Conservation (phyloP, 2,329 filamentous ascomycete species). For the Microcera coccophila region DNA sequence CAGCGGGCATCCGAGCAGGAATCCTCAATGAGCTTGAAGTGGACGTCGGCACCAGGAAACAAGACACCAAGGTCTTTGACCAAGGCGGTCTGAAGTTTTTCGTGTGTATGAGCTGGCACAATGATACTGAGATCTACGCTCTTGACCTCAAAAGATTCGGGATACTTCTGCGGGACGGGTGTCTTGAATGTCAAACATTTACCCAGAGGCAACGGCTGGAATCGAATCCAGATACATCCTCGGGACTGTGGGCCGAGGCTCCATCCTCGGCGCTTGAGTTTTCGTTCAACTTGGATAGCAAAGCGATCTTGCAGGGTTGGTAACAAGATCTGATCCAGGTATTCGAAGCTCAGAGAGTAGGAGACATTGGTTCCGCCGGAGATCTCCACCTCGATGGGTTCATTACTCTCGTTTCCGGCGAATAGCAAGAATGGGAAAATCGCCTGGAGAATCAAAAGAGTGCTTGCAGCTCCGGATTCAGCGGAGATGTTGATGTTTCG, state of each 20-base stretch:
- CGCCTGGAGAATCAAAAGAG: slow-evolving; percentile 57
- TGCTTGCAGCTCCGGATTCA: slow-evolving; percentile 49
- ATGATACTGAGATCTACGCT: slow-evolving; percentile 50
- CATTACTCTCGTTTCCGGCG: slow-evolving; percentile 40
- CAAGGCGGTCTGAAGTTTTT: slow-evolving; percentile 39
- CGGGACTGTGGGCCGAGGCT: slow-evolving; percentile 38
- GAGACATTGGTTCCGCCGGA: slow-evolving; percentile 57
- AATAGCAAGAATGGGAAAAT: slow-evolving; percentile 58
- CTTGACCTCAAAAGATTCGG: slow-evolving; percentile 35
- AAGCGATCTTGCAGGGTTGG: slow-evolving; percentile 51
- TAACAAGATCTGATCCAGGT: slow-evolving; percentile 58
- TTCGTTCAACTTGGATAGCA: slow-evolving; percentile 43
- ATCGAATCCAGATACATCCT: slow-evolving; percentile 44
- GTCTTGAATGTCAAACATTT: slow-evolving; percentile 35
- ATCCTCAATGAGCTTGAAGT: slow-evolving; percentile 48
- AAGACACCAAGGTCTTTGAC: slow-evolving; percentile 36
- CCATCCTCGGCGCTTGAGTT: slow-evolving; percentile 50
- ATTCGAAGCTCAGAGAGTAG: slow-evolving; percentile 58
- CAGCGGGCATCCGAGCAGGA: slow-evolving; percentile 49
- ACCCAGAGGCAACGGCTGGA: slow-evolving; percentile 33
- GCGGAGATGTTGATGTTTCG: slow-evolving; percentile 48
- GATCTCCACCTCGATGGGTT: slow-evolving; percentile 48
- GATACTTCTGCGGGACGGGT: slow-evolving; percentile 17
- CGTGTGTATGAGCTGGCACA: slow-evolving; percentile 43
- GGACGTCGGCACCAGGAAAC: slow-evolving; percentile 43